These are phyloP conservation scores for Tetracladium marchalianum DNA, from an alignment of 495 filamentous ascomycete species.

Conservation along the genomic window DNA sequence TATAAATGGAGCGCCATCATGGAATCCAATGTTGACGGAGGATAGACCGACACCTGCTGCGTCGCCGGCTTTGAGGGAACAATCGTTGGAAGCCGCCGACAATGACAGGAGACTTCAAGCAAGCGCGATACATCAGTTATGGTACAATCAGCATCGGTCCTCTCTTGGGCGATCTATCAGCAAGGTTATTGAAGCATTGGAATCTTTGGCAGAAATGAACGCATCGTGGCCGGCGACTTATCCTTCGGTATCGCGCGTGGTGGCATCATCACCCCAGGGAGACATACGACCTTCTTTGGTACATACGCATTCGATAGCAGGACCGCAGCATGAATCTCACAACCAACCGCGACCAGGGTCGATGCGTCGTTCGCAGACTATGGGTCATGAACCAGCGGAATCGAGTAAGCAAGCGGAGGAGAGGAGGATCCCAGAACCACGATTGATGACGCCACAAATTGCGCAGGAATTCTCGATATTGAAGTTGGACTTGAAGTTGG, in stretches of 20 bases:
- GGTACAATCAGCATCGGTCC: constrained; percentile 82
- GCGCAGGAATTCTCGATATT: constrained; percentile 92
- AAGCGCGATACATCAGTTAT: constrained; percentile 38
- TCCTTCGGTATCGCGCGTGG: constrained; percentile 66
- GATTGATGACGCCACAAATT: constrained; percentile 85
- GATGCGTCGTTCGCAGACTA: constrained; percentile 63
- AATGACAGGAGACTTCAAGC: constrained; percentile 33
- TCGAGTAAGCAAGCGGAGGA: constrained; percentile 59
- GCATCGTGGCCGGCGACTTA: constrained; percentile 89
- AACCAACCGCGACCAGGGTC: constrained; percentile 39
- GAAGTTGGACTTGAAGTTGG: constrained; percentile 89
- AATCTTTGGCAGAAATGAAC: constrained; percentile 80
- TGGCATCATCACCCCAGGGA: constrained; percentile 30
- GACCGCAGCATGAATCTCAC: constrained; percentile 36
- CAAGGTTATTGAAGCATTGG: constrained; percentile 66
- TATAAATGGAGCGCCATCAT: constrained; percentile 28
- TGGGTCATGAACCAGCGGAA: constrained; percentile 53
- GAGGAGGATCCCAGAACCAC: constrained; percentile 44
- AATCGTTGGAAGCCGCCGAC: constrained; percentile 33
- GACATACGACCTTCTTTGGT: constrained; percentile 38
- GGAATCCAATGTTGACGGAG: constrained; percentile 49
- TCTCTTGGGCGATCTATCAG: constrained; percentile 78
- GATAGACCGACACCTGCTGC: constrained; percentile 55
- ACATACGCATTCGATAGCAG: constrained; percentile 37
- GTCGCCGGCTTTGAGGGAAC: constrained; percentile 38